phyloP scores from a whole-genome alignment of 306 rosid species.

The Lathyrus sativus region DNA sequence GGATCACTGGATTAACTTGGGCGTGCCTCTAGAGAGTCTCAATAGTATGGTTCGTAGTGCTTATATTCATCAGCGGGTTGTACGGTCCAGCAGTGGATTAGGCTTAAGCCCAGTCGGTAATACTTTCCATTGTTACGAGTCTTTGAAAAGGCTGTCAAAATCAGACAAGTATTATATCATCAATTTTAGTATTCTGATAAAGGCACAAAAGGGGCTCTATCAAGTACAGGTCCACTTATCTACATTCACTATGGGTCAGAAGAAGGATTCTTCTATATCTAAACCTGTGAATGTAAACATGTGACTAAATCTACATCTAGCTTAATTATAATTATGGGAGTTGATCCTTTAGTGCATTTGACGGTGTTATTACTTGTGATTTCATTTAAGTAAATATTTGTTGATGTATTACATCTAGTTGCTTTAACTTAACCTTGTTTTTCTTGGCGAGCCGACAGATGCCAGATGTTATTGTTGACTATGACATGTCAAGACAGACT shows the following conservation, averaged over 20 bases:
- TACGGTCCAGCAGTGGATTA: neutral
- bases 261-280: neutral
- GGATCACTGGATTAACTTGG: neutral
- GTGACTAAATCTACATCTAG: neutral
- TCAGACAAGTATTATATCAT: neutral
- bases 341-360: neutral
- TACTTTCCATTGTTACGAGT: neutral
- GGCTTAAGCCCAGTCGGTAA: neutral
- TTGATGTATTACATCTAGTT: conserved; percentile 16
- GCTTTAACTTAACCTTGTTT: conserved; percentile 24
- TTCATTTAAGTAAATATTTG: conserved; percentile 20
- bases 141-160: neutral
- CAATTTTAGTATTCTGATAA: neutral
- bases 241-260: neutral
- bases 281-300: neutral
- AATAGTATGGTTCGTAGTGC: neutral
- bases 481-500: conserved; percentile 70
- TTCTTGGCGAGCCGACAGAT: conserved; percentile 50
- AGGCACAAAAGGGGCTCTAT: neutral
- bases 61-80: neutral
- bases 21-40: neutral
- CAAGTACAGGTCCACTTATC: neutral
- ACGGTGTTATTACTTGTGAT: conserved; percentile 18
- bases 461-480: conserved; percentile 90
- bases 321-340: conserved; percentile 20